Percentiles rank a stretch among this genome's conserved stretches.
phyloP scores from a whole-genome alignment of 345 rosid species.

The Moringa oleifera region DNA sequence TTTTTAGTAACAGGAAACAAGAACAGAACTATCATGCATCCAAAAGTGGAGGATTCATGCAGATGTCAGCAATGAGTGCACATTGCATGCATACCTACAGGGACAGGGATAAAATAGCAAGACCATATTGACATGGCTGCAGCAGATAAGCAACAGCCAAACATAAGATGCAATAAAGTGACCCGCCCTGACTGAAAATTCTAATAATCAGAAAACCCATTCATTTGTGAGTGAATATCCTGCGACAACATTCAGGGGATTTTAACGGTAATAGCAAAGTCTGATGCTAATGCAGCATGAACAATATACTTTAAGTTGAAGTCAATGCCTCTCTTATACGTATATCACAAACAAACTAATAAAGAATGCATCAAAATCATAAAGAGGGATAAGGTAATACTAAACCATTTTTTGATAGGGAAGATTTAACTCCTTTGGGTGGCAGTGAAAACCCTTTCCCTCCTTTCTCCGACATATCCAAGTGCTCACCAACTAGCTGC shows the following conservation, averaged over 20 bases:
- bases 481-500: conserved; percentile 7
- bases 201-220: too few species aligned
- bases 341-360: neutral
- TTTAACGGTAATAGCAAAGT: too few species aligned
- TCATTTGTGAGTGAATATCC: too few species aligned
- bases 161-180: neutral
- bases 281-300: too few species aligned
- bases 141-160: neutral
- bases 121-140: neutral
- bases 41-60: too few species aligned
- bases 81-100: neutral
- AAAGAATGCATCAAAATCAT: neutral
- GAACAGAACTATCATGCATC: neutral
- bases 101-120: neutral
- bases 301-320: too few species aligned
- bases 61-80: too few species aligned
- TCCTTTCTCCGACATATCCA: conserved; percentile 71
- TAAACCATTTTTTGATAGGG: conserved; percentile 25
- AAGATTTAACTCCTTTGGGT: conserved; percentile 33
- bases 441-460: conserved; percentile 61
- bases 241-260: too few species aligned
- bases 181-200: neutral
- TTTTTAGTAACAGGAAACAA: neutral
- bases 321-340: too few species aligned
- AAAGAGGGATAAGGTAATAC: neutral